These are phyloP conservation scores for Boletus tylopilopsis DNA, from an alignment of 768 basidiomycete genomes.

Conservation along the genomic window DNA sequence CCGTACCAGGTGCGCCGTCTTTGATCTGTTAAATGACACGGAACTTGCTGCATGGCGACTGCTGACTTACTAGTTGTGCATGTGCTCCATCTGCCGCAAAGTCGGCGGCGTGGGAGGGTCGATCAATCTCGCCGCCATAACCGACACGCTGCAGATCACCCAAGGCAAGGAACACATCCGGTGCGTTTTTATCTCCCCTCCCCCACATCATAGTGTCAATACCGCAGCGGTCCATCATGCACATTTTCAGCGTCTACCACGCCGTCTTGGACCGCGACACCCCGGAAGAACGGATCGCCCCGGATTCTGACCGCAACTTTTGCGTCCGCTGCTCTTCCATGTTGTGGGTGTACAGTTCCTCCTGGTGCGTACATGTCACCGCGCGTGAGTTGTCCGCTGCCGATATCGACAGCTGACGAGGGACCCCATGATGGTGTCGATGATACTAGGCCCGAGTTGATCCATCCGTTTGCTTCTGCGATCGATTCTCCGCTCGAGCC, in stretches of 20 bases:
- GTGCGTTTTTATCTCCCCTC: slow-evolving; percentile 27
- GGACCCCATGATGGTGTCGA: too few relatives aligned
- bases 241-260: slow-evolving; percentile 48
- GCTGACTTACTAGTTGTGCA: slow-evolving; percentile 40
- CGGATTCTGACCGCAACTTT: slow-evolving; percentile 61
- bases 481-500: slow-evolving; percentile 56
- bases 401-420: too few relatives aligned
- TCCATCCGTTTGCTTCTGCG: slow-evolving; percentile 67
- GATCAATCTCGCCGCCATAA: slow-evolving; percentile 59
- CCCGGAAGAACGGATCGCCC: slow-evolving; percentile 40
- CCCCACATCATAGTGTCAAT: background rate
- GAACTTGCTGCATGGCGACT: background rate
- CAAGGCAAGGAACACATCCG: slow-evolving; percentile 51
- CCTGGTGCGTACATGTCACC: slow-evolving; percentile 42
- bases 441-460: slow-evolving; percentile 50
- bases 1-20: slow-evolving; percentile 52
- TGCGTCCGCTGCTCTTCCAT: slow-evolving; percentile 61
- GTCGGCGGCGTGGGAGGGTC: slow-evolving; percentile 63
- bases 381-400: background rate
- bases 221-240: too few relatives aligned
- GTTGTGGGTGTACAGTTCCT: slow-evolving; percentile 60
- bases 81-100: slow-evolving; percentile 71
- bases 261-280: slow-evolving; percentile 59
- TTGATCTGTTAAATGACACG: background rate
- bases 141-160: slow-evolving; percentile 47